Conservation (phyloP, 805 yeast species). For the Nakazawaea siamensis region DNA sequence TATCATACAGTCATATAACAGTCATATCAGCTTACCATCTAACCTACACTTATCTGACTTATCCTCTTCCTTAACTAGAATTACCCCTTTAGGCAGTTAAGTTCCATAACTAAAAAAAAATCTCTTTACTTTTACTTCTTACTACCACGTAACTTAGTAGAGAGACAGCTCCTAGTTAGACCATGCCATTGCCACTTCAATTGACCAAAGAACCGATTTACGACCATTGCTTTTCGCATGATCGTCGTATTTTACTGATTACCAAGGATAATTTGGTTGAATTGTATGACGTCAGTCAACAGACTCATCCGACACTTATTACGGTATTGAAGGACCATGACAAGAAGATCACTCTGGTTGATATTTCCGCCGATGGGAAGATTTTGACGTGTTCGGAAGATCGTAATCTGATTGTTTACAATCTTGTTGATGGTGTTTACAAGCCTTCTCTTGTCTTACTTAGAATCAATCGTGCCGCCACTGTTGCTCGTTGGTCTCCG, state of each 20-base stretch:
- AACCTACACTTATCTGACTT: too few relatives aligned
- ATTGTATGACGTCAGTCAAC: conserved; percentile 52
- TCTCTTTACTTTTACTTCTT: too few relatives aligned
- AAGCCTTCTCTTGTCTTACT: conserved; percentile 89
- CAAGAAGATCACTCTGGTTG: conserved; percentile 90
- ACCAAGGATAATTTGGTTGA: conserved; percentile 75
- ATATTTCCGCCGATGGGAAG: conserved; percentile 78
- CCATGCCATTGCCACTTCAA: conserved; percentile 44
- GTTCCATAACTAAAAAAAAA: too few relatives aligned
- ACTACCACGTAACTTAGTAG: too few relatives aligned
- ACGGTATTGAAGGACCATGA: conserved; percentile 78
- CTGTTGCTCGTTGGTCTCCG: conserved; percentile 92
- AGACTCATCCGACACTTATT: conserved; percentile 53
- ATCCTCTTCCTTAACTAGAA: too few relatives aligned
- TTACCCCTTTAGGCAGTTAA: too few relatives aligned
- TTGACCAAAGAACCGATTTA: conserved; percentile 82
- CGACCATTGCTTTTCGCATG: conserved; percentile 82
- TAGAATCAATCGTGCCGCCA: conserved; percentile 93
- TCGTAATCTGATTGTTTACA: conserved; percentile 95
- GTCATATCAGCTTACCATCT: too few relatives aligned
- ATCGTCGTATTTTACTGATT: conserved; percentile 59
- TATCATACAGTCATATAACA: too few relatives aligned
- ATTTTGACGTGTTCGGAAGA: conserved; percentile 97
- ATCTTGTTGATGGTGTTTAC: conserved; percentile 44
- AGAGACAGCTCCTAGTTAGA: too few relatives aligned